Evolutionary conservation across 768 basidiomycete genomes (phyloP).

Genomic region (Pleurotus citrinopileatus): DNA sequence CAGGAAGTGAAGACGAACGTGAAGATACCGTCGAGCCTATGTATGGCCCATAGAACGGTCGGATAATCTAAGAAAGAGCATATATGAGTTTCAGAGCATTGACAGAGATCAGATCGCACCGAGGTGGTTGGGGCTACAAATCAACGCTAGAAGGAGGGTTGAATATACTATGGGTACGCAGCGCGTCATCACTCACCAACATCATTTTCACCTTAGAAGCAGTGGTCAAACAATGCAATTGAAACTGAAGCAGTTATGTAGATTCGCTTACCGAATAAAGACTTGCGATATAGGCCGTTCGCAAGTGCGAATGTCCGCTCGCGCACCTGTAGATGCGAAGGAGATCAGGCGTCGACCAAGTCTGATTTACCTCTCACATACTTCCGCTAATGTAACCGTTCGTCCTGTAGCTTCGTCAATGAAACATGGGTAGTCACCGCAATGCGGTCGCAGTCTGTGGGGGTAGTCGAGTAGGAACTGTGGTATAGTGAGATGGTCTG

Average conservation of each 20-base stretch:
- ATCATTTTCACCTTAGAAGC: slow-evolving; percentile 40
- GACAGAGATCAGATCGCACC: slow-evolving; percentile 28
- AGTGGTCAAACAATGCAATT: background rate
- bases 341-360: slow-evolving; percentile 8
- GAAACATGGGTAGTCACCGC: slow-evolving; percentile 41
- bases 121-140: slow-evolving; percentile 53
- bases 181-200: slow-evolving; percentile 36
- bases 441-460: slow-evolving; percentile 40
- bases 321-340: slow-evolving; percentile 38
- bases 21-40: slow-evolving; percentile 48
- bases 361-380: slow-evolving; percentile 14
- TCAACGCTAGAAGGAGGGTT: slow-evolving; percentile 34
- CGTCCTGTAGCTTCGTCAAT: slow-evolving; percentile 50
- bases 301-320: slow-evolving; percentile 38
- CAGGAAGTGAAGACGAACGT: slow-evolving; percentile 33
- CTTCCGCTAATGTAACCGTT: slow-evolving; percentile 36
- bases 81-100: background rate
- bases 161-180: background rate
- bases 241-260: background rate
- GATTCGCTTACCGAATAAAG: slow-evolving; percentile 30
- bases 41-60: slow-evolving; percentile 46
- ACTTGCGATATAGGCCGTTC: slow-evolving; percentile 32
- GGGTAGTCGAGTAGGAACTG: slow-evolving; percentile 55
- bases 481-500: slow-evolving; percentile 53
- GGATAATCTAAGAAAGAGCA: slow-evolving; percentile 39